Conservation (phyloP, 1,284 basidiomycete species). For the Puccinia novopanici region DNA sequence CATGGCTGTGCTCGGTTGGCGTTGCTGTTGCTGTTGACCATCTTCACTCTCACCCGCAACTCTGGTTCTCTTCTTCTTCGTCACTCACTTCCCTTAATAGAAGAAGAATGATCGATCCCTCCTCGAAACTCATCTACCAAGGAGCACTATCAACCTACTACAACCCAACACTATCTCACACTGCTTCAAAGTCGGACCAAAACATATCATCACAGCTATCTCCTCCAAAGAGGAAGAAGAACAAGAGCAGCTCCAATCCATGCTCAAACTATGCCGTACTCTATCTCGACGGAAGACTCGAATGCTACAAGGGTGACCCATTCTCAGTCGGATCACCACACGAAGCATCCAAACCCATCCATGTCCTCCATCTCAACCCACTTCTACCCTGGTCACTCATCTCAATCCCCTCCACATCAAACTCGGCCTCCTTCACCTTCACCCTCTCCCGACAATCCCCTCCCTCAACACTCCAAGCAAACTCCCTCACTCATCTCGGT, state of each 20-base stretch:
- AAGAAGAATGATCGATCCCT: slow-evolving; percentile 27
- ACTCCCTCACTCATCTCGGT: slow-evolving; percentile 29
- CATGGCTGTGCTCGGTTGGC: too few species aligned
- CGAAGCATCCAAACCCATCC: slow-evolving; percentile 28
- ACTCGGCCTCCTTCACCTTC: background rate
- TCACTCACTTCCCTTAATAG: too few species aligned
- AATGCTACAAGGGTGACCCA: slow-evolving; percentile 36
- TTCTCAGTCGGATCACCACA: slow-evolving; percentile 34
- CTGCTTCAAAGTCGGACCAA: background rate
- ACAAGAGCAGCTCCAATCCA: background rate
- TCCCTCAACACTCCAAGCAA: background rate
- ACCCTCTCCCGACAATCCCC: slow-evolving; percentile 10
- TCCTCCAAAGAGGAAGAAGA: background rate
- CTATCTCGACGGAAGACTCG: slow-evolving; percentile 17
- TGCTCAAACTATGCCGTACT: slow-evolving; percentile 23
- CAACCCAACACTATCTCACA: background rate
- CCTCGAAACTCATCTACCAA: slow-evolving; percentile 22
- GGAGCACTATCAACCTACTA: background rate
- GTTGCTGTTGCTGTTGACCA: too few species aligned
- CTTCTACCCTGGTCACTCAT: slow-evolving; percentile 3
- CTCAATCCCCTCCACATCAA: background rate
- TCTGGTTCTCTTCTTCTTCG: too few species aligned
- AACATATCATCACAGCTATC: background rate
- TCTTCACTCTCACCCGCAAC: too few species aligned
- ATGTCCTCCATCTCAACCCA: slow-evolving; percentile 25